These are phyloP conservation scores for Jackrogersella multiformis DNA, from an alignment of 495 filamentous ascomycete species.

Conservation along the genomic window DNA sequence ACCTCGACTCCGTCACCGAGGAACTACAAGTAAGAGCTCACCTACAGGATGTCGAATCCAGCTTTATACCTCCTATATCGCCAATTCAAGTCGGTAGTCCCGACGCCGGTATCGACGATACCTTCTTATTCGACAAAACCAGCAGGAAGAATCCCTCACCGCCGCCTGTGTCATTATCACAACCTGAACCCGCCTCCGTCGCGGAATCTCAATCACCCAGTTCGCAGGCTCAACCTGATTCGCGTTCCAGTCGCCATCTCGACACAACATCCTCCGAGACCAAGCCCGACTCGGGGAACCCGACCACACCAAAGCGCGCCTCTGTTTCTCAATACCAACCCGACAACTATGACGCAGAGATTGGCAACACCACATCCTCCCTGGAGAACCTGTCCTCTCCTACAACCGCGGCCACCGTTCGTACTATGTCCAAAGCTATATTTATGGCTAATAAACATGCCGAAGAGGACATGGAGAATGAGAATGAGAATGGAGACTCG, in stretches of 20 bases:
- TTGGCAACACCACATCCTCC: slow-evolving; percentile 62
- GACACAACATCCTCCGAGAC: slow-evolving; percentile 15
- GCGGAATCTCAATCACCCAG: neutral
- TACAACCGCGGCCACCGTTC: slow-evolving; percentile 68
- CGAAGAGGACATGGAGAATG: slow-evolving; percentile 50
- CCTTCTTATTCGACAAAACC: slow-evolving; percentile 66
- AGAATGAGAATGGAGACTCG: slow-evolving; percentile 50
- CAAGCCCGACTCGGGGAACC: slow-evolving; percentile 28
- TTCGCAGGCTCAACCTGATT: slow-evolving; percentile 7
- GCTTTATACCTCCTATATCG: slow-evolving; percentile 71
- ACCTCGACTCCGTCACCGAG: slow-evolving; percentile 56
- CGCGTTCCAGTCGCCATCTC: slow-evolving; percentile 1
- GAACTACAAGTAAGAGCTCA: slow-evolving; percentile 60
- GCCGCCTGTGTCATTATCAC: slow-evolving; percentile 9
- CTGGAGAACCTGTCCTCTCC: slow-evolving; percentile 74
- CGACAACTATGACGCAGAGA: slow-evolving; percentile 42
- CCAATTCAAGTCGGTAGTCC: slow-evolving; percentile 52
- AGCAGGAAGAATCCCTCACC: slow-evolving; percentile 44
- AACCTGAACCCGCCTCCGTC: neutral
- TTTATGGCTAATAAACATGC: slow-evolving; percentile 54
- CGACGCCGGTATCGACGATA: slow-evolving; percentile 66
- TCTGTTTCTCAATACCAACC: slow-evolving; percentile 38
- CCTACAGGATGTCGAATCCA: slow-evolving; percentile 88
- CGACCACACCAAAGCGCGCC: slow-evolving; percentile 33
- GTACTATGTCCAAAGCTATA: slow-evolving; percentile 63